Base-by-base conservation (phyloP, 2,329 filamentous ascomycete species). In the Aspergillus pseudoviridinutans region DNA sequence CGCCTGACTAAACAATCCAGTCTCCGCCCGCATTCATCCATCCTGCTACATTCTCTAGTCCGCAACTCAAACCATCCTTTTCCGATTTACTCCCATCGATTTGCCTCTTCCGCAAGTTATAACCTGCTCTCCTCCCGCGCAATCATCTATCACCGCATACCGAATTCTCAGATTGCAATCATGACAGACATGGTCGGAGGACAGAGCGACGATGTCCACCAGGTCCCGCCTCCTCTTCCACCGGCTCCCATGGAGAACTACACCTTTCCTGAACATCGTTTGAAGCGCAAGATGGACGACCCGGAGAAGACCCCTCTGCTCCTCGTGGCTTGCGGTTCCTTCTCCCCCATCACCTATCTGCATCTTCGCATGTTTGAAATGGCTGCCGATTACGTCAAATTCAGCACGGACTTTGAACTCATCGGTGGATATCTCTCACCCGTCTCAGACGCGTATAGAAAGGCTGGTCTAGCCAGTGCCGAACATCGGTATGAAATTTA, bases 321-420 rank as follows among this genome's bases (percentile, higher is more conserved):
- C 9, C 70, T 81, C 14, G 76, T 81, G 54, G 77, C 79, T 28
- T 81, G 79, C 62, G 79, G 82, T 49, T 84, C 81, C 12, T 92
- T 91, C 76, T 90, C 87, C 0, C 89, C 89, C 20, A 72, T 72
- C 52, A 73, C 71, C 27, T 74, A 71, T 49, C 56, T 74, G 10
- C 90, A 93, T 71, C 78, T 94, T 61, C 87, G 90, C 71, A 93
- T 95, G 88, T 93, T 94, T 70, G 89, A 91, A 68, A 91, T 95
- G 86, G 90, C 89, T 1, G 84, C 86, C 65, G 90, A 94, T 75
- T 92, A 89, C 74, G 87, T 87, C 64, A 86, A 87, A 62, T 88
- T 89, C 73, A 87, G 86, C 71, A 87, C 85, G 25, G 79, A 89
- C 54, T 97, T 89, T 71, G 92, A 97, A 73, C 85, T 97, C 35